Conservation (phyloP, 176 grass and related monocot genomes). For the Zea mays region DNA sequence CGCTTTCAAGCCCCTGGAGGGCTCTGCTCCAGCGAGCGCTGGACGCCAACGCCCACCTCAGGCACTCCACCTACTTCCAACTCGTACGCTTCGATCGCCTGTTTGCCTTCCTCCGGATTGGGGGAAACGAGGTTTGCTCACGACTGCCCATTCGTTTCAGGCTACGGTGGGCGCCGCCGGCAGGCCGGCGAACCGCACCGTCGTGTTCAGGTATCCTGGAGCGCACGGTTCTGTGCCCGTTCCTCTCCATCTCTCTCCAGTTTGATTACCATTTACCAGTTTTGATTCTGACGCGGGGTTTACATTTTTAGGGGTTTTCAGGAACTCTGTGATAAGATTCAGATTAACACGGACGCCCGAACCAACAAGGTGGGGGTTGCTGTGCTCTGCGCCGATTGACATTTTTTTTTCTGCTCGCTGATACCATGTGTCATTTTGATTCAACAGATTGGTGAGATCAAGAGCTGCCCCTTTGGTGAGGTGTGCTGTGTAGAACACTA, state of each 20-base stretch:
- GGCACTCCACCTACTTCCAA: conserved; percentile 81
- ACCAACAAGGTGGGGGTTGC: conserved; percentile 55
- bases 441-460: conserved; percentile 66
- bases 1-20: conserved; percentile 62
- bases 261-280: not conserved
- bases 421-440: conserved; percentile 20
- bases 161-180: conserved; percentile 61
- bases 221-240: not conserved
- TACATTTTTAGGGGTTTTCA: conserved; percentile 62
- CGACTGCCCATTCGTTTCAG: conserved; percentile 32
- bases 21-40: conserved; percentile 65
- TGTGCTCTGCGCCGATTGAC: not conserved
- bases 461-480: conserved; percentile 67
- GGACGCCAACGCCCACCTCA: conserved; percentile 74
- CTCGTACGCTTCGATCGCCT: conserved; percentile 52
- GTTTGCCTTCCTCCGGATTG: not conserved
- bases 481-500: conserved; percentile 31
- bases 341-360: conserved; percentile 78
- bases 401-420: not conserved
- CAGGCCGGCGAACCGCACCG: conserved; percentile 78
- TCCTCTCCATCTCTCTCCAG: not conserved
- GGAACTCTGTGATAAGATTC: conserved; percentile 74
- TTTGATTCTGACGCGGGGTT: conserved; percentile 15
- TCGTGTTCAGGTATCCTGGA: conserved; percentile 67
- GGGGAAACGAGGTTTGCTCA: conserved; percentile 15